A percentile compares a stretch with the other conserved stretches of the same genome.
Conservation (phyloP, 2,329 filamentous ascomycete species). For the Fusarium sp. region DNA sequence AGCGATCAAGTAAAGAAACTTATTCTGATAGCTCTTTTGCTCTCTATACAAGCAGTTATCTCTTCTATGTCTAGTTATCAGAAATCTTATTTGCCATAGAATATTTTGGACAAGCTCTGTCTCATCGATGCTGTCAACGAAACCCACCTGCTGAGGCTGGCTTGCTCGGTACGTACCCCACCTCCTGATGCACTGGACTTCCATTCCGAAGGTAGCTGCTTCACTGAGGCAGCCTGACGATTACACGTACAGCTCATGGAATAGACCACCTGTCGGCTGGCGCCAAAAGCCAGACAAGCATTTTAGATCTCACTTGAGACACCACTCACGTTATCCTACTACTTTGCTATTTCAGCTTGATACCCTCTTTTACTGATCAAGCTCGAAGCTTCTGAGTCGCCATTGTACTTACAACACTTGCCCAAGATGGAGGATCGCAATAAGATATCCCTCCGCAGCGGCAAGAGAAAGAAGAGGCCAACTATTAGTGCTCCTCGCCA, state of each 20-base stretch:
- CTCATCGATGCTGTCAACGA: neutral
- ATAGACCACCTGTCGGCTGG: conserved; percentile 31
- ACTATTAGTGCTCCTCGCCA: conserved; percentile 72
- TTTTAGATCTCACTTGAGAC: conserved; percentile 13
- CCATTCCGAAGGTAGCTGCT: conserved; percentile 15
- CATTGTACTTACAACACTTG: conserved; percentile 15
- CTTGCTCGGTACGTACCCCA: conserved; percentile 41
- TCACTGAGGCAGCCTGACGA: conserved; percentile 18
- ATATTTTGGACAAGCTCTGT: neutral
- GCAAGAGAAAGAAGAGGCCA: conserved; percentile 71
- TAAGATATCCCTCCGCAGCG: conserved; percentile 72
- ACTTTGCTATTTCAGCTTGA: neutral
- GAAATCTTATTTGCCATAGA: neutral
- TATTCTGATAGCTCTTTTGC: neutral
- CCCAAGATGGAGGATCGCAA: conserved; percentile 67
- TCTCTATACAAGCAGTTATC: neutral
- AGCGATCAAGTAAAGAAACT: neutral
- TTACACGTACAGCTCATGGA: conserved; percentile 33
- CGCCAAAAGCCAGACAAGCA: conserved; percentile 29
- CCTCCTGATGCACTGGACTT: conserved; percentile 28
- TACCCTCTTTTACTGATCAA: neutral
- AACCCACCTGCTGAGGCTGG: conserved; percentile 16
- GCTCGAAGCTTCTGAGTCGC: neutral
- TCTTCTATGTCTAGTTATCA: too few species aligned
- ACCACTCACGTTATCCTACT: conserved; percentile 4